A percentile compares a stretch with the other conserved stretches of the same genome.
These are phyloP conservation scores for Ophiocordyceps camponoti-rufipedis DNA, from an alignment of 2,329 filamentous ascomycete genomes.

Conservation along the genomic window DNA sequence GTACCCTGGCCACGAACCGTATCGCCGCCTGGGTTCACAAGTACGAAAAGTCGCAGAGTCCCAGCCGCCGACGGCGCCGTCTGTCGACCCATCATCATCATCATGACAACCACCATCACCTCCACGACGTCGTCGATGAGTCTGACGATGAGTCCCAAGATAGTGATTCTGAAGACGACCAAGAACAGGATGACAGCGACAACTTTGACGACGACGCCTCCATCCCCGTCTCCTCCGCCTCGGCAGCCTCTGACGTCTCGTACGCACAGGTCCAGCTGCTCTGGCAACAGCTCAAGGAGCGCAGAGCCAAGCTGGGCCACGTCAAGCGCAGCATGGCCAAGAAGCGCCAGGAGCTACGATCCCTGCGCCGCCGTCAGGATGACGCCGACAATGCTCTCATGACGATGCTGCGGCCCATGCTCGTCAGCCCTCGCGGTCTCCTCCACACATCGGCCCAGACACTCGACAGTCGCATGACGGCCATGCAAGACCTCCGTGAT, in stretches of 20 bases:
- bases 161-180: not conserved
- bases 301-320: conserved; percentile 10
- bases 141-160: conserved; percentile 3
- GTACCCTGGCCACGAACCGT: conserved; percentile 12
- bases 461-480: conserved; percentile 12
- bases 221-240: not conserved
- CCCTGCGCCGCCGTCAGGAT: conserved; percentile 14
- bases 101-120: too few species aligned
- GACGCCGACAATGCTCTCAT: conserved; percentile 22
- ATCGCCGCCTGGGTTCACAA: conserved; percentile 17
- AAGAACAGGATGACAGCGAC: conserved; percentile 1
- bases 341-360: conserved; percentile 13
- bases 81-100: too few species aligned
- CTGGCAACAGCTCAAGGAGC: conserved; percentile 17
- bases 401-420: conserved; percentile 17
- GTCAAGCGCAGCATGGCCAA: conserved; percentile 14
- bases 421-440: conserved; percentile 10
- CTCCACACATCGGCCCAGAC: conserved; percentile 6
- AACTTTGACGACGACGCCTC: not conserved
- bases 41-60: conserved; percentile 11
- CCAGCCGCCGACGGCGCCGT: conserved; percentile 1
- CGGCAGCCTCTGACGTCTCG: conserved; percentile 5
- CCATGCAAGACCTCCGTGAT: conserved; percentile 18
- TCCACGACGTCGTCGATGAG: too few species aligned
- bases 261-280: conserved; percentile 15